Evolutionary conservation across 176 grass and related monocot genomes (phyloP), one percentile per base, ranked within the genome.

Genomic region (Tillandsia leiboldiana): DNA sequence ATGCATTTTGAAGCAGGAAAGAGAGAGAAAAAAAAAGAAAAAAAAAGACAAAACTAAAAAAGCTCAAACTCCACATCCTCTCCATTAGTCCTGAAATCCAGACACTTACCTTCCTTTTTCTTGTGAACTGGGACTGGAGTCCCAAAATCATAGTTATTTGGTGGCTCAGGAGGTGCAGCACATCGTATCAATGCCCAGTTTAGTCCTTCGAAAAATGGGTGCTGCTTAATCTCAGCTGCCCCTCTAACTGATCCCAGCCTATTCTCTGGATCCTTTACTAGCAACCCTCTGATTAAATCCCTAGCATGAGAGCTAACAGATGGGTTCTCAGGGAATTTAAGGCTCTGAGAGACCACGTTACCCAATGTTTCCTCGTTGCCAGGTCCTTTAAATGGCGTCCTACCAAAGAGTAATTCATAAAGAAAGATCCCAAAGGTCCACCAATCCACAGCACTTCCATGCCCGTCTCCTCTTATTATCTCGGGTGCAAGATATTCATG

Each of bases 381-480:
- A 23, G 56, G 56, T 61, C 56, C 56, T 20, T 61, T 61, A 20
- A 61, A 61, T 18, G 56, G 56, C 22, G 56, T 61, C 56, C 15
- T 22, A 10, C 56, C 56, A 9, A 61, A 61, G 56, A 61, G 56
- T 61, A 61, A 10, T 61, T 61, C 56, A 61, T 61, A 61, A 61
- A 61, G 56, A 20, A 61, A 61, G 56, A 61, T 61, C 15, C 56
- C 56, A 18, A n/a, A 61, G 56, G 56, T 61, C 56, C 56, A 61
- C 56, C 56, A 61, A n/a, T 61, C 56, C 8, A 61, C 56, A 18
- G 56, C 15, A 61, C 56, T 61, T 61, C 56, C 56, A 61, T 61
- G 56, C n/a, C 56, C 56, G 23, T 61, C 56, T 61, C 56, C 56
- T 61, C 56, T 61, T 61, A 61, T 61, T 18, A 61, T 61, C 56